Conservation (phyloP, 1,284 basidiomycete species). For the Laetiporus sulphureus region DNA sequence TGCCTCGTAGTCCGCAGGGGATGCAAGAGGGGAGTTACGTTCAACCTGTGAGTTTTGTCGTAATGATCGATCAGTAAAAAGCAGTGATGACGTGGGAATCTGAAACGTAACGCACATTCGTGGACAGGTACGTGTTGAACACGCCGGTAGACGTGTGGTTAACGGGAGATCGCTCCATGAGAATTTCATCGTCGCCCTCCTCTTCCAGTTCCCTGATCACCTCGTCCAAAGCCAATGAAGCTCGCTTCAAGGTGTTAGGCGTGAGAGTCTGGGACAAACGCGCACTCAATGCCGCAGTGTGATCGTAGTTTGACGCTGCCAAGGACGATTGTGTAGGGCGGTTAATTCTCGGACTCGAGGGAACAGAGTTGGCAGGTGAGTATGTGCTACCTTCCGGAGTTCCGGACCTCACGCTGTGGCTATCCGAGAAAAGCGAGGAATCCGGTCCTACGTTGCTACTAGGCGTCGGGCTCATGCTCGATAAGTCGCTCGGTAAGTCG, state of each 20-base stretch:
- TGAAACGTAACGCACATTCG: constrained; percentile 6
- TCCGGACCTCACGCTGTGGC: constrained; percentile 35
- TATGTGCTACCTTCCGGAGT: constrained; percentile 45
- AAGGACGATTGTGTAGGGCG: constrained; percentile 17
- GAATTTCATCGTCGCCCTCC: constrained; percentile 58
- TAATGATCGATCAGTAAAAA: not conserved
- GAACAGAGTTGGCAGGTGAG: constrained; percentile 27
- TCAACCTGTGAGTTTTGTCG: constrained; percentile 9
- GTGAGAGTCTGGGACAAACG: constrained; percentile 43
- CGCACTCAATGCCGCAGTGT: constrained; percentile 11
- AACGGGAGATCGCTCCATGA: constrained; percentile 60
- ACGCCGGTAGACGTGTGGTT: constrained; percentile 25
- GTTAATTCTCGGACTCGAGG: constrained; percentile 45
- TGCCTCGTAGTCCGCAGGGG: constrained; percentile 33
- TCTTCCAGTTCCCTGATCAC: constrained; percentile 63
- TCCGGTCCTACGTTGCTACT: constrained; percentile 29
- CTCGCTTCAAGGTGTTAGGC: constrained; percentile 49
- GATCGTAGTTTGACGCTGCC: constrained; percentile 20
- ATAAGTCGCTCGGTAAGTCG: constrained; percentile 36
- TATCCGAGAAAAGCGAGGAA: constrained; percentile 37
- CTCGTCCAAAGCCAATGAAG: constrained; percentile 64
- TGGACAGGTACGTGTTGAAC: constrained; percentile 7
- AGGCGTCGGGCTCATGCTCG: constrained; percentile 29
- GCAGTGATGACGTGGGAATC: not conserved
- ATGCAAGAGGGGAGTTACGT: constrained; percentile 14